Evolutionary conservation across 805 yeast species (phyloP).

Genomic region (Hermanozyma aechmeae): DNA sequence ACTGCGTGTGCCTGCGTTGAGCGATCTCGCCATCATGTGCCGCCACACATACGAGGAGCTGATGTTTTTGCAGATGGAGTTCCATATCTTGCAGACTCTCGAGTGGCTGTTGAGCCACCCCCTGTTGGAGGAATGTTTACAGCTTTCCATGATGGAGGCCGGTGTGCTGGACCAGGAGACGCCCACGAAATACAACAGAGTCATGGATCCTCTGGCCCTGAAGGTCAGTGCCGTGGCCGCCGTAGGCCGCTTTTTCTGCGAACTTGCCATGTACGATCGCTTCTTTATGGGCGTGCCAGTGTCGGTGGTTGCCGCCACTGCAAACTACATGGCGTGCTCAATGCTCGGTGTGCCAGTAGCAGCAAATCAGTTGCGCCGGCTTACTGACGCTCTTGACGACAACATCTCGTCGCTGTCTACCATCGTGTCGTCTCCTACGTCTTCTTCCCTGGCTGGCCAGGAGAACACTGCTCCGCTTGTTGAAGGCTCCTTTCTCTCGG

Average conservation of each 20-base stretch:
- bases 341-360: slow-evolving; percentile 35
- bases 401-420: slow-evolving; percentile 7
- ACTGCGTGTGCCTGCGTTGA: slow-evolving; percentile 46
- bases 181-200: slow-evolving; percentile 14
- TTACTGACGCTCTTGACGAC: slow-evolving; percentile 27
- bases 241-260: slow-evolving; percentile 45
- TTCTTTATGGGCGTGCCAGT: slow-evolving; percentile 36
- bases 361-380: no score
- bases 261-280: slow-evolving; percentile 42
- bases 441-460: slow-evolving; percentile 16
- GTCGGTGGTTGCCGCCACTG: slow-evolving; percentile 39
- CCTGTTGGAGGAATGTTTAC: slow-evolving; percentile 42
- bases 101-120: slow-evolving; percentile 40
- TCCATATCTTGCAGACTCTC: slow-evolving; percentile 31
- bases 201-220: slow-evolving; percentile 11
- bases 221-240: slow-evolving; percentile 46
- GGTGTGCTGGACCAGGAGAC: slow-evolving; percentile 14
- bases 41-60: slow-evolving; percentile 49
- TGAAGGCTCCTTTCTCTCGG: slow-evolving; percentile 40
- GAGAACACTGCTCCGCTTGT: slow-evolving; percentile 34
- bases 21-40: slow-evolving; percentile 47
- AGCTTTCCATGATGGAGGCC: slow-evolving; percentile 30
- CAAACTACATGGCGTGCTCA: slow-evolving; percentile 44
- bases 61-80: slow-evolving; percentile 40
- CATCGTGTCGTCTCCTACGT: slow-evolving; percentile 1